A percentile compares a stretch with the other conserved stretches of the same genome.
Evolutionary conservation across 2,329 filamentous ascomycete species (phyloP).

Genomic region (Botrytis galanthina): DNA sequence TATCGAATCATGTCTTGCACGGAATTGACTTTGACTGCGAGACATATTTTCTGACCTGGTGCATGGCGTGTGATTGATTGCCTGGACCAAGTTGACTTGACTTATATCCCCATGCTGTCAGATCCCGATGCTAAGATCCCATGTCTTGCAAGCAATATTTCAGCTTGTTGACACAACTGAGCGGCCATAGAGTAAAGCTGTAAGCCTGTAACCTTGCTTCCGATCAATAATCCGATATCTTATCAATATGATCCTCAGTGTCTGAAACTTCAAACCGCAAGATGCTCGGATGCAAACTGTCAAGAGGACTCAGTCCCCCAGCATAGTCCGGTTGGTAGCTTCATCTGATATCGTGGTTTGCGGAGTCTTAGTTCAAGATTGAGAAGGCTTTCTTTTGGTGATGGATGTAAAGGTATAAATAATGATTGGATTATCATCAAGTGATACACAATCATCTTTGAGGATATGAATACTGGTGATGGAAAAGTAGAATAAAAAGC

Average conservation of each 20-base stretch:
- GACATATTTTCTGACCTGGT: no score
- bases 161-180: background rate
- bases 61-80: background rate
- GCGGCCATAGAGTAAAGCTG: no score
- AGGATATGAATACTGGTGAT: no score
- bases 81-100: background rate
- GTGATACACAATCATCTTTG: background rate
- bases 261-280: background rate
- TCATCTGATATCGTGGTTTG: background rate
- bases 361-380: background rate
- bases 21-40: background rate
- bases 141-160: background rate
- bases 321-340: background rate
- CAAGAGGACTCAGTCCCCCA: background rate
- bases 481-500: background rate
- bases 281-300: background rate
- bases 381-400: background rate
- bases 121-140: background rate
- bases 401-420: background rate
- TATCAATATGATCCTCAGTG: background rate
- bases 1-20: background rate
- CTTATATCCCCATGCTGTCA: background rate
- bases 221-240: background rate
- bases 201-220: background rate
- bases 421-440: background rate